A percentile compares a stretch with the other conserved stretches of the same genome.
These are phyloP conservation scores for Chaetomium strumarium DNA, from an alignment of 2,329 filamentous ascomycete species.

Conservation along the genomic window DNA sequence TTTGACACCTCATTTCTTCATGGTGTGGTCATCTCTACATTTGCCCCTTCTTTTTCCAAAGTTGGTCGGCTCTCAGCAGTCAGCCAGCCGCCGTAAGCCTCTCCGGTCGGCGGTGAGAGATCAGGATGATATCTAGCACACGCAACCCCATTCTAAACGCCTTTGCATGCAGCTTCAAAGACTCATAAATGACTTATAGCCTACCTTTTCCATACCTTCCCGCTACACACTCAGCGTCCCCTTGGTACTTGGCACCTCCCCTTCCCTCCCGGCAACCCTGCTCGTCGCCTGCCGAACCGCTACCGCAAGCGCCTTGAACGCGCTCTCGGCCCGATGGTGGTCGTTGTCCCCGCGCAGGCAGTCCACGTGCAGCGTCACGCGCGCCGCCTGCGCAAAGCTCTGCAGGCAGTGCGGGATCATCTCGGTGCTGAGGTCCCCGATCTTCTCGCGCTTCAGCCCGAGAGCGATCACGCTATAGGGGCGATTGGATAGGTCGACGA, in stretches of 20 bases:
- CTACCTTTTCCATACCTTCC: background rate
- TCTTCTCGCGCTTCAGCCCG: conserved; percentile 82
- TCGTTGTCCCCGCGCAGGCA: conserved; percentile 88
- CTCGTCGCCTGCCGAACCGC: conserved; percentile 73
- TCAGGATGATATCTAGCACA: background rate
- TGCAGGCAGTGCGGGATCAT: conserved; percentile 96
- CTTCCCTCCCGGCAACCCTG: conserved; percentile 71
- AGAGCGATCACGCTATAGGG: conserved; percentile 80
- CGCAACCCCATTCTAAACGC: background rate
- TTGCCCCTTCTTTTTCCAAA: too few species aligned
- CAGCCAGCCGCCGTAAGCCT: too few species aligned
- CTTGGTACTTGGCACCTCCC: conserved; percentile 94
- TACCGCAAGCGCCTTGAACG: conserved; percentile 92
- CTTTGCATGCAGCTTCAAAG: too few species aligned
- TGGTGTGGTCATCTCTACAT: too few species aligned
- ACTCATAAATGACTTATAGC: background rate
- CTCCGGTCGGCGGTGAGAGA: too few species aligned
- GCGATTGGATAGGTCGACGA: conserved; percentile 90
- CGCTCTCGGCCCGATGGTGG: conserved; percentile 92
- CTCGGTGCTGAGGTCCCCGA: conserved; percentile 87
- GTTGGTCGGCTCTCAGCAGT: too few species aligned
- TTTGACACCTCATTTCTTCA: too few species aligned
- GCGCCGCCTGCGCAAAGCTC: conserved; percentile 86
- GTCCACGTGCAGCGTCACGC: conserved; percentile 92
- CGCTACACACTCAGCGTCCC: conserved; percentile 66